Conservation (phyloP, 495 filamentous ascomycete species). For the Acidomyces sp. region DNA sequence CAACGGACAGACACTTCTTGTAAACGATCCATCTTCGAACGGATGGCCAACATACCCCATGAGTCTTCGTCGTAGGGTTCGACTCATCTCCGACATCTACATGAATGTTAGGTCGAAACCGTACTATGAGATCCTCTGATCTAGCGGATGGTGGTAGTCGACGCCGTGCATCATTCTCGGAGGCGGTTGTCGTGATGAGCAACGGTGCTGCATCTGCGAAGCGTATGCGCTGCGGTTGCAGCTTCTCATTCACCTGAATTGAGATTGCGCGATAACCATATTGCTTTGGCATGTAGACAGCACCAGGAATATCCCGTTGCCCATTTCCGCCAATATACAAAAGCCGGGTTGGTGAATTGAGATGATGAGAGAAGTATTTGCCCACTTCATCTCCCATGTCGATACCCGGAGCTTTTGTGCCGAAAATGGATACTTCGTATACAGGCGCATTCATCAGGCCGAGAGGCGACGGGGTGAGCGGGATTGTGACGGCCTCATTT, state of each 20-base stretch:
- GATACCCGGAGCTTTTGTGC: slow-evolving; percentile 16
- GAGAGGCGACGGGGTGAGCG: slow-evolving; percentile 15
- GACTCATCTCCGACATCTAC: slow-evolving; percentile 16
- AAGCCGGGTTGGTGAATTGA: slow-evolving; percentile 6
- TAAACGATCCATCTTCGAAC: slow-evolving; percentile 5
- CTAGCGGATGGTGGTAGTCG: slow-evolving; percentile 9
- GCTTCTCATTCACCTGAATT: slow-evolving; percentile 16
- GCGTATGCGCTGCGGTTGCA: slow-evolving; percentile 16
- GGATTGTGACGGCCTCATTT: slow-evolving; percentile 6
- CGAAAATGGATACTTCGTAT: slow-evolving; percentile 17
- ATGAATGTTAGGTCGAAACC: slow-evolving; percentile 18
- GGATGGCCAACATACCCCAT: slow-evolving; percentile 16
- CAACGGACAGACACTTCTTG: slow-evolving; percentile 18
- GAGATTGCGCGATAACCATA: slow-evolving; percentile 11
- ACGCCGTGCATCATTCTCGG: slow-evolving; percentile 14
- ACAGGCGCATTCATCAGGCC: slow-evolving; percentile 2
- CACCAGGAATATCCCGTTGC: slow-evolving; percentile 18
- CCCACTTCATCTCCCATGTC: slow-evolving; percentile 17
- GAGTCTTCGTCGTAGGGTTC: slow-evolving; percentile 16
- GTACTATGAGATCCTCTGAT: slow-evolving; percentile 16
- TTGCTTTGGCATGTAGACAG: slow-evolving; percentile 9
- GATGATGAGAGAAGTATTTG: slow-evolving; percentile 15
- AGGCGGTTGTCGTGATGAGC: slow-evolving; percentile 19
- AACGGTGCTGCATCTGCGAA: slow-evolving; percentile 19
- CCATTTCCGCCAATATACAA: slow-evolving; percentile 19